Conservation (phyloP, 768 basidiomycete species). For the Pisolithus sp. region DNA sequence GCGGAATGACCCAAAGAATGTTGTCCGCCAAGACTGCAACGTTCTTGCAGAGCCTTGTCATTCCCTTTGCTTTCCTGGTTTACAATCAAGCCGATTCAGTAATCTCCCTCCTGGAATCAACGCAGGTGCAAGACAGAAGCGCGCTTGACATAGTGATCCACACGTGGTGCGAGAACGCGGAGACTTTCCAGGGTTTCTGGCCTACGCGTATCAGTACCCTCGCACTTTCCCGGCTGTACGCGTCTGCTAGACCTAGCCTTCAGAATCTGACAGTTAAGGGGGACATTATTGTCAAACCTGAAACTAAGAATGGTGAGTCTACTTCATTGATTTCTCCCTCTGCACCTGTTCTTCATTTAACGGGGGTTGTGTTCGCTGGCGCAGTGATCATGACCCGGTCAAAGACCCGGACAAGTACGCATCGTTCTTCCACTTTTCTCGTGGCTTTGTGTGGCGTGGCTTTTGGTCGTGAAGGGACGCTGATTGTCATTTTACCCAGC, state of each 20-base stretch:
- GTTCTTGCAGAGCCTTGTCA: conserved; percentile 85
- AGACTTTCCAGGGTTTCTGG: conserved; percentile 95
- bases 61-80: conserved; percentile 93
- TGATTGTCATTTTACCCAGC: conserved; percentile 38
- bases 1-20: conserved; percentile 80
- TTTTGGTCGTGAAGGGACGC: conserved; percentile 4
- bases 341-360: conserved; percentile 10
- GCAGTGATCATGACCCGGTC: conserved; percentile 97
- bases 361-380: conserved; percentile 13
- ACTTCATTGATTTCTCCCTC: conserved; percentile 5
- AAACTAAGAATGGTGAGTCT: conserved; percentile 72
- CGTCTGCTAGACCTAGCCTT: conserved; percentile 58
- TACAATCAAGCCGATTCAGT: conserved; percentile 80
- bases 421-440: conserved; percentile 7
- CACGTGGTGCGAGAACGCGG: conserved; percentile 92
- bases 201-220: conserved; percentile 79
- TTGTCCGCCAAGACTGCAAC: conserved; percentile 81
- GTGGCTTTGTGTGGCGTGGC: conserved; percentile 1
- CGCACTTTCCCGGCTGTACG: conserved; percentile 71
- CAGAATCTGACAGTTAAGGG: conserved; percentile 77
- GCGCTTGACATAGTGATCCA: conserved; percentile 85
- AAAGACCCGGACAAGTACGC: conserved; percentile 76
- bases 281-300: conserved; percentile 79
- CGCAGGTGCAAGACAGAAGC: conserved; percentile 49
- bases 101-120: conserved; percentile 68